Evolutionary conservation across 306 rosid genomes (phyloP).

Genomic region (Rubus idaeus): DNA sequence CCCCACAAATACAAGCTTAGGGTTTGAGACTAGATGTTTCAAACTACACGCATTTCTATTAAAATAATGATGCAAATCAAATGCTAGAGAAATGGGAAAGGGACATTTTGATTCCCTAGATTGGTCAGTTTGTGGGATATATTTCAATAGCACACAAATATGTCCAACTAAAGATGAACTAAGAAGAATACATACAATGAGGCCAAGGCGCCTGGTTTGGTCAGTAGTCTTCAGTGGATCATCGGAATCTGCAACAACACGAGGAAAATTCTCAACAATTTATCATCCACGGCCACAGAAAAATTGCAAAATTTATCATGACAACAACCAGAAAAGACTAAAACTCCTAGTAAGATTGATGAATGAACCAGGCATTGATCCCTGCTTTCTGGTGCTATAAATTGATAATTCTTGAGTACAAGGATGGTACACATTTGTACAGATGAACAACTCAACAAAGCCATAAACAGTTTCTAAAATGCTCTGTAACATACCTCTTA

Average conservation of each 20-base stretch:
- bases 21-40: not conserved
- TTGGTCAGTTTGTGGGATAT: not conserved
- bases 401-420: not conserved
- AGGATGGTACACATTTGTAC: not conserved
- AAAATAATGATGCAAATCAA: not conserved
- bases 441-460: not conserved
- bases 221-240: slow-evolving; percentile 83
- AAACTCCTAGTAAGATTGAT: not conserved
- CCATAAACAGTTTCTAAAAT: slow-evolving; percentile 2
- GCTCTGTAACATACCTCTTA: slow-evolving; percentile 58
- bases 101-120: not conserved
- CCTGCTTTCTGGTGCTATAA: not conserved
- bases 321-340: slow-evolving; percentile 2
- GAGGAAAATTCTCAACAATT: not conserved
- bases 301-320: not conserved
- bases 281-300: not conserved
- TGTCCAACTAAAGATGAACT: not conserved
- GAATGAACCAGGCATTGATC: not conserved
- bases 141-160: no score
- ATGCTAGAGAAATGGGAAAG: not conserved
- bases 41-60: not conserved
- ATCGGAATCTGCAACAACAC: slow-evolving; percentile 50
- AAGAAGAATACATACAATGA: slow-evolving; percentile 52
- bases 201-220: slow-evolving; percentile 72
- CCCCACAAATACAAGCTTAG: not conserved